Evolutionary conservation across 1,284 basidiomycete species (phyloP), one percentile per base, ranked within the genome.

Genomic region (Ustilago trichophora): DNA sequence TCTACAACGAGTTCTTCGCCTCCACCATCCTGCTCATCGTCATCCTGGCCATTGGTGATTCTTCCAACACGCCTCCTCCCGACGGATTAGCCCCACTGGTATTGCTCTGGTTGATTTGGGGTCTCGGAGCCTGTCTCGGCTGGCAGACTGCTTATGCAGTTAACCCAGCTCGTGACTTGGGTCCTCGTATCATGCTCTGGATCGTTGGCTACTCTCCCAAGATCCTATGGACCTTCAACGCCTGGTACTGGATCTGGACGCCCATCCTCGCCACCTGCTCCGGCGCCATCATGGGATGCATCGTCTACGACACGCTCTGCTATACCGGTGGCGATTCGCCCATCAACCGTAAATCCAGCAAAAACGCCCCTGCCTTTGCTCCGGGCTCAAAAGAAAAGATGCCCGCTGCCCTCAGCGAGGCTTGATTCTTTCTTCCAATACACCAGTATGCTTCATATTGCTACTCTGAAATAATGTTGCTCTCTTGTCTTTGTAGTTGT

Each of bases 211-310:
- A 89, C 72, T 87, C 87, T 21, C 78, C 52, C 36, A 82, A 82
- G 50, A 84, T 79, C 4, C 41, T 70, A 12, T 81, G 76, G 67
- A 76, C 83, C 25, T 85, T 83, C 69, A 82, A 85, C 54, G 85
- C 84, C 73, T 89, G 89, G 66, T 91, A 90, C 76, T 91, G 89
- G 89, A 65, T 91, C 25, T 91, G 90, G 90, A 88, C 88, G 69
- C 86, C 88, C 12, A 43, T 68, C 22, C 29, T 78, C 15, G 66
- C 62, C 3, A 60, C 57, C 34, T 74, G 80, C 40, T 43, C 66
- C 3, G 82, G 83, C 9, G 83, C 73, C 16, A 52, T 82, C 8
- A 67, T 82, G 35, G 83, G 83, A 1, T 77, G 75, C 25, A 42
- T 80, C 29, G 37, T 83, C 24, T 82, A 83, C 63, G 82, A 83